These are phyloP conservation scores for Triglochin maritima DNA, from an alignment of 106 monocot species.

Conservation along the genomic window DNA sequence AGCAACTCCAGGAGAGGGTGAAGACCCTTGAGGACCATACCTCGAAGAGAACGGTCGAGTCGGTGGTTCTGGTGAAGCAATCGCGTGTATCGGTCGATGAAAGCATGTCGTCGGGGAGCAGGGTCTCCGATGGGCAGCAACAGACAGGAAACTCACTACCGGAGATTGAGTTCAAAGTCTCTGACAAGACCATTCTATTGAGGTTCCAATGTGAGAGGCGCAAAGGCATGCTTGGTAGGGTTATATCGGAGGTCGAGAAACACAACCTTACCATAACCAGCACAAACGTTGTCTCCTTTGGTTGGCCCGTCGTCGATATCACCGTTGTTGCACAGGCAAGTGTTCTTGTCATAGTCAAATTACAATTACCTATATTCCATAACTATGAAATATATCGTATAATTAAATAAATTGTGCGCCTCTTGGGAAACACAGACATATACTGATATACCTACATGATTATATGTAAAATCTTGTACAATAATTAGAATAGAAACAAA, in stretches of 20 bases:
- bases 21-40: conserved; percentile 13
- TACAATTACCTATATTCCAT: no score
- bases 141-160: background rate
- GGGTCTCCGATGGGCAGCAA: background rate
- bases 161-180: conserved; percentile 13
- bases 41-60: conserved; percentile 3
- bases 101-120: conserved; percentile 1
- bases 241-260: conserved; percentile 15
- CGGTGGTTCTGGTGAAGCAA: conserved; percentile 5
- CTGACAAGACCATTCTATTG: conserved; percentile 10
- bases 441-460: no score
- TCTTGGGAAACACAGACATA: no score
- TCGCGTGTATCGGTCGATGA: conserved; percentile 1
- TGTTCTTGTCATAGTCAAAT: no score
- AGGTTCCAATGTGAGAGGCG: conserved; percentile 13
- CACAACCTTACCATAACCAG: conserved; percentile 7
- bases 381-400: no score
- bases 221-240: conserved; percentile 8
- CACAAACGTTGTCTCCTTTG: conserved; percentile 6
- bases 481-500: no score
- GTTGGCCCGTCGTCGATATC: background rate
- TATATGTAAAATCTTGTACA: no score
- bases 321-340: conserved; percentile 6
- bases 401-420: no score
- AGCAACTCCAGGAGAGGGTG: conserved; percentile 21